Percentiles rank a stretch among this genome's conserved stretches.
Evolutionary conservation across 2,329 filamentous ascomycete genomes (phyloP).

Genomic region (Fusarium succisae): DNA sequence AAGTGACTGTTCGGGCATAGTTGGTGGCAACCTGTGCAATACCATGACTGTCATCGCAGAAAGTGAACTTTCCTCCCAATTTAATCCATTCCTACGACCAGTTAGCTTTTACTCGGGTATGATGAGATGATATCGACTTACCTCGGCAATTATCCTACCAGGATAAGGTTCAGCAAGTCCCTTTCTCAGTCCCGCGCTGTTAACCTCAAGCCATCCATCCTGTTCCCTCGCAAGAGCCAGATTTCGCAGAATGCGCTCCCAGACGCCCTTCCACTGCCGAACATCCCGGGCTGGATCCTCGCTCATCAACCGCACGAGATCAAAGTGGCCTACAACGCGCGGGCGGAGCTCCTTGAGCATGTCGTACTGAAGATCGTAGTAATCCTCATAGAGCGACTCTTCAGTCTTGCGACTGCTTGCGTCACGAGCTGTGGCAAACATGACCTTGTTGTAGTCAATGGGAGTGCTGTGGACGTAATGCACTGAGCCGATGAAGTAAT

Average conservation of each 20-base stretch:
- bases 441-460: constrained; percentile 82
- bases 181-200: constrained; percentile 87
- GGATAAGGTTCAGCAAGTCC: constrained; percentile 93
- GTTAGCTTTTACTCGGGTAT: background rate
- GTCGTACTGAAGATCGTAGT: constrained; percentile 86
- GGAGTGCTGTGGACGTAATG: constrained; percentile 89
- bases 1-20: constrained; percentile 76
- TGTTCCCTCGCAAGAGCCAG: constrained; percentile 75
- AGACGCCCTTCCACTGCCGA: constrained; percentile 69
- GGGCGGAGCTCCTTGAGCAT: constrained; percentile 81
- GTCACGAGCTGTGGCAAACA: constrained; percentile 65
- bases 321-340: constrained; percentile 90
- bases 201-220: constrained; percentile 88
- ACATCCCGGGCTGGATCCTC: constrained; percentile 72
- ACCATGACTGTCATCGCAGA: constrained; percentile 96
- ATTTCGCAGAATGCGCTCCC: constrained; percentile 79
- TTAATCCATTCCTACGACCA: constrained; percentile 70
- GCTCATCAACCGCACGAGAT: constrained; percentile 85
- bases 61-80: constrained; percentile 82
- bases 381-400: constrained; percentile 78
- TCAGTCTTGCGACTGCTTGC: constrained; percentile 61
- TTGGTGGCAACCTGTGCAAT: constrained; percentile 88
- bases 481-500: constrained; percentile 92
- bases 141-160: constrained; percentile 78
- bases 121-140: constrained; percentile 48